Evolutionary conservation across 2,329 filamentous ascomycete genomes (phyloP).

Genomic region (Clonostachys chloroleuca): DNA sequence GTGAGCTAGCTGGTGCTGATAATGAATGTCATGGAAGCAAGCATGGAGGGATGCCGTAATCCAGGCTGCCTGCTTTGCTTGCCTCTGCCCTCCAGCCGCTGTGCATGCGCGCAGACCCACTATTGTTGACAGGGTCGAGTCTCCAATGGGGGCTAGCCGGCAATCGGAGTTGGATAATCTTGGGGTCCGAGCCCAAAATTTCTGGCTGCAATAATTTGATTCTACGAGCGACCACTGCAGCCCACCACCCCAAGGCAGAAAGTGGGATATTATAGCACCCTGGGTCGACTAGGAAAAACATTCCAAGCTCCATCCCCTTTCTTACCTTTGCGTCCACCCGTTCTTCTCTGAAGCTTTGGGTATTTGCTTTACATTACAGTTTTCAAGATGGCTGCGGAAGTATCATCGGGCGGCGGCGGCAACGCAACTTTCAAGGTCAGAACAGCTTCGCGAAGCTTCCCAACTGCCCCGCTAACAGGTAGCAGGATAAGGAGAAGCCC

Average conservation of each 20-base stretch:
- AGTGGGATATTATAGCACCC: constrained; percentile 25
- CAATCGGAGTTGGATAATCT: constrained; percentile 28
- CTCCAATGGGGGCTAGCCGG: too few species aligned
- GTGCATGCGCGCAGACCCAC: too few species aligned
- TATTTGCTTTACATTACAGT: constrained; percentile 32
- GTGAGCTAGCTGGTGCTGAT: constrained; percentile 10
- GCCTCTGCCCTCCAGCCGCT: too few species aligned
- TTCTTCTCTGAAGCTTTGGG: constrained; percentile 11
- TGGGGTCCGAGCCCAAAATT: constrained; percentile 32
- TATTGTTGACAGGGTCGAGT: too few species aligned
- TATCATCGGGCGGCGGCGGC: constrained; percentile 27
- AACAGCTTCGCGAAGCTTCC: constrained; percentile 21
- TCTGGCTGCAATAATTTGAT: constrained; percentile 16
- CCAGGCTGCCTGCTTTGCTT: constrained; percentile 26
- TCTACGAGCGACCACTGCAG: neutral
- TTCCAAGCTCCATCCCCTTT: too few species aligned
- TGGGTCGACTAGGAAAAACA: too few species aligned
- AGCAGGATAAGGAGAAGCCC: constrained; percentile 91
- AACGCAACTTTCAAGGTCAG: constrained; percentile 56
- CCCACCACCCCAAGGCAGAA: constrained; percentile 22
- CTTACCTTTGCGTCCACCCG: constrained; percentile 15
- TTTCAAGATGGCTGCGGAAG: constrained; percentile 36
- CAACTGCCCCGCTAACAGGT: constrained; percentile 29
- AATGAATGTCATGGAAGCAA: constrained; percentile 24
- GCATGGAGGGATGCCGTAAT: constrained; percentile 24